Evolutionary conservation across 495 filamentous ascomycete species (phyloP).

Genomic region (Cercophora newfieldiana): DNA sequence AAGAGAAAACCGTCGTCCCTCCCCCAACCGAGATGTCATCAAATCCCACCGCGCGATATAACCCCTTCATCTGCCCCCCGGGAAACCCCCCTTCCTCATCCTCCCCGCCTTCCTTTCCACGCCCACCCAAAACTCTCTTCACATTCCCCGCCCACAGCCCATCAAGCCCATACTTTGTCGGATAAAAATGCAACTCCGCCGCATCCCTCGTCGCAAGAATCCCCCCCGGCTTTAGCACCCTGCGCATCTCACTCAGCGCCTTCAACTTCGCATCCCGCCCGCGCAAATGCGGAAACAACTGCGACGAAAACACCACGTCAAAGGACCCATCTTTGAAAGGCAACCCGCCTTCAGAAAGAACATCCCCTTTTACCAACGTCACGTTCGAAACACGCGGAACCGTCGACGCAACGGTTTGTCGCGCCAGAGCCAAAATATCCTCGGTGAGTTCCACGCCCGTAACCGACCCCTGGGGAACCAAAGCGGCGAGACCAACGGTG

Average conservation of each 20-base stretch:
- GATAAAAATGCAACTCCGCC: slow-evolving; percentile 38
- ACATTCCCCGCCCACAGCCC: slow-evolving; percentile 35
- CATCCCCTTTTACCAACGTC: neutral
- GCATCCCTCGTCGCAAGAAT: slow-evolving; percentile 53
- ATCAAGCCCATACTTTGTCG: slow-evolving; percentile 28
- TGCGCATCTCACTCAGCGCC: slow-evolving; percentile 32
- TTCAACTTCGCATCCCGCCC: slow-evolving; percentile 31
- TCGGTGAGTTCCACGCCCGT: slow-evolving; percentile 27
- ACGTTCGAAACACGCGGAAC: neutral
- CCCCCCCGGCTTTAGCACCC: slow-evolving; percentile 40
- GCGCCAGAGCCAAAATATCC: slow-evolving; percentile 24
- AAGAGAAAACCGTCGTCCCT: slow-evolving; percentile 31
- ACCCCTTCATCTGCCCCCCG: slow-evolving; percentile 31
- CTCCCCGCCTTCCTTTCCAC: slow-evolving; percentile 21
- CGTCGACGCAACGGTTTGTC: slow-evolving; percentile 8
- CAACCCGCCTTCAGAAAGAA: neutral
- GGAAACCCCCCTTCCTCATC: slow-evolving; percentile 25
- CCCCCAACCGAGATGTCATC: slow-evolving; percentile 35
- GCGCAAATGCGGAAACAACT: slow-evolving; percentile 54
- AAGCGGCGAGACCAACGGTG: slow-evolving; percentile 50
- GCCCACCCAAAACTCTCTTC: neutral
- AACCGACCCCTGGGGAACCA: slow-evolving; percentile 49
- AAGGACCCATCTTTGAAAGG: slow-evolving; percentile 38
- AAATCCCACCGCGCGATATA: slow-evolving; percentile 37
- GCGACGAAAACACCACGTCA: slow-evolving; percentile 57